Evolutionary conservation across 2,329 filamentous ascomycete species (phyloP).

Genomic region (Tolypocladium tundrense): DNA sequence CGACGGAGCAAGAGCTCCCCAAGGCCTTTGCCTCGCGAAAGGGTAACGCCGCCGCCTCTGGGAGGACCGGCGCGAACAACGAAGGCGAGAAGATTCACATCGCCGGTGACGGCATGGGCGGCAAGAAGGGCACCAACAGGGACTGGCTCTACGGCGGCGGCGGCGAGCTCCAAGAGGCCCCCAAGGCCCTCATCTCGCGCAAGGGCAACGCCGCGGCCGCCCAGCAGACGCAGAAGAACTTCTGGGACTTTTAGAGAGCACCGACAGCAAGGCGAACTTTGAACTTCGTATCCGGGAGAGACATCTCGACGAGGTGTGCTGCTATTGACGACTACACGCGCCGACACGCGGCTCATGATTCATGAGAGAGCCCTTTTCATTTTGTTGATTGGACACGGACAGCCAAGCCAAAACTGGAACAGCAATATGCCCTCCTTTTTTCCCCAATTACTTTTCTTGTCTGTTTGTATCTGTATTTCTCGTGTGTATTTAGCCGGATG

Average conservation of each 20-base stretch:
- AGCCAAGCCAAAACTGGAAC: neutral
- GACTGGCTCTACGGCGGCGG: conserved; percentile 50
- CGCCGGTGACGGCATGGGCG: conserved; percentile 56
- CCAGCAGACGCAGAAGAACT: conserved; percentile 15
- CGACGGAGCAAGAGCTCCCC: conserved; percentile 17
- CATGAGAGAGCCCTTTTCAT: conserved; percentile 12
- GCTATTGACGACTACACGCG: conserved; percentile 14
- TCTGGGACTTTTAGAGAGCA: conserved; percentile 36
- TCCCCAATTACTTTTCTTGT: neutral
- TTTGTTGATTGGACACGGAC: conserved; percentile 1
- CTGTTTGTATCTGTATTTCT: conserved; percentile 1
- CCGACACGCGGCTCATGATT: conserved; percentile 23
- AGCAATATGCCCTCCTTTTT: neutral
- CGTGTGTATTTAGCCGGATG: neutral
- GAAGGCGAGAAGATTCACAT: conserved; percentile 38
- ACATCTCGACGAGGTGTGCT: neutral
- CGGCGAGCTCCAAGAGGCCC: conserved; percentile 30
- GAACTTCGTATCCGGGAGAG: conserved; percentile 1
- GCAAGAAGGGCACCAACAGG: conserved; percentile 39
- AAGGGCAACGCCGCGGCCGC: conserved; percentile 17
- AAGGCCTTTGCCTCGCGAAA: conserved; percentile 18
- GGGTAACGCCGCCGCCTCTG: conserved; percentile 12
- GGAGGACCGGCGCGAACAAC: conserved; percentile 8
- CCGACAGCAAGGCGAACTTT: conserved; percentile 3
- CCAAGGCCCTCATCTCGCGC: conserved; percentile 15